phyloP scores from a whole-genome alignment of 345 rosid genomes.

The Populus simonii region DNA sequence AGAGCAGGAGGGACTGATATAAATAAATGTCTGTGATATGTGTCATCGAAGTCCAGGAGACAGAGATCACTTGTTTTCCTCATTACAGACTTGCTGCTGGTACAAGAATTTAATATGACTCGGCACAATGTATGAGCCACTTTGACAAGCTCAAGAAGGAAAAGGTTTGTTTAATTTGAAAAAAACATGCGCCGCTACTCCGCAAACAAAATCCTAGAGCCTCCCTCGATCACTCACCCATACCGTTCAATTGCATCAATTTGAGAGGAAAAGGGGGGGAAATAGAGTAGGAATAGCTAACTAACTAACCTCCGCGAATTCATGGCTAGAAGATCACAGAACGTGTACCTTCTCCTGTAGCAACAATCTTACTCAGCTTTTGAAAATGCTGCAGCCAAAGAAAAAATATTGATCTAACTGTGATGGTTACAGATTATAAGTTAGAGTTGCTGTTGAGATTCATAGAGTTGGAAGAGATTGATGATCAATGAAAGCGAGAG shows the following conservation, averaged over 20 bases:
- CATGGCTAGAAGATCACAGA: conserved; percentile 36
- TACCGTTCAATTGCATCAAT: background rate
- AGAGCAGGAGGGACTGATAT: background rate
- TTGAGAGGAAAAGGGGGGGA: background rate
- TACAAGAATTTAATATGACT: too few species aligned
- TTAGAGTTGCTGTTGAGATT: background rate
- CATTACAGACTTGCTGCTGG: background rate
- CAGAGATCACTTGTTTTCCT: background rate
- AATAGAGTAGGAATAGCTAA: background rate
- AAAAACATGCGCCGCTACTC: background rate
- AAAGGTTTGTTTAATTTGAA: too few species aligned
- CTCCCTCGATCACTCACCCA: background rate
- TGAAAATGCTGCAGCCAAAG: background rate
- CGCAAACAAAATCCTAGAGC: background rate
- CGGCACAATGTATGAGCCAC: too few species aligned
- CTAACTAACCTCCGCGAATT: conserved; percentile 41
- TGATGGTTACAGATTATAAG: background rate
- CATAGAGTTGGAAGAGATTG: background rate
- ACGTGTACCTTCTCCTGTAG: background rate
- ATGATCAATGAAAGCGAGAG: background rate
- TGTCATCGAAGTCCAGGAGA: background rate
- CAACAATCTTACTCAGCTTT: background rate
- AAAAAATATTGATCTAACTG: background rate
- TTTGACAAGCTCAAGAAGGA: too few species aligned
- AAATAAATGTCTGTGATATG: background rate